Conservation (phyloP, 2,329 filamentous ascomycete species). For the Colletotrichum musae region DNA sequence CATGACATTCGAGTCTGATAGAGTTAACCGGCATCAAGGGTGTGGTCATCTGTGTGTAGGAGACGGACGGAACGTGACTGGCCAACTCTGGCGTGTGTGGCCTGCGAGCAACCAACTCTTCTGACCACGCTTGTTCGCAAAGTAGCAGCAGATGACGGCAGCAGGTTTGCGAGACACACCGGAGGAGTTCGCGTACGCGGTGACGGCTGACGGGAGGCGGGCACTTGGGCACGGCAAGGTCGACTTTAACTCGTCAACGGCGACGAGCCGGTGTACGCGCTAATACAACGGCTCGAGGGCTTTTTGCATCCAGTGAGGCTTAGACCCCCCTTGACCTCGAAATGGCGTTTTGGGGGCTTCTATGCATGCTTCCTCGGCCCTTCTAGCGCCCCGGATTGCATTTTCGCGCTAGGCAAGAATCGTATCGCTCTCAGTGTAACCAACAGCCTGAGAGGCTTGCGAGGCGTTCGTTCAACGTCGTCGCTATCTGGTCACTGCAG, state of each 20-base stretch:
- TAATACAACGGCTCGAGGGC: slow-evolving; percentile 23
- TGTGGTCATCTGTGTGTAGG: slow-evolving; percentile 15
- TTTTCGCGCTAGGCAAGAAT: slow-evolving; percentile 30
- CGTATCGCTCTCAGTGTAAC: slow-evolving; percentile 13
- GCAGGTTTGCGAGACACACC: slow-evolving; percentile 21
- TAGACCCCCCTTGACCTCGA: slow-evolving; percentile 30
- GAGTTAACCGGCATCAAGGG: slow-evolving; percentile 29
- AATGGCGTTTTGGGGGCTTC: slow-evolving; percentile 35
- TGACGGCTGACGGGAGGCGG: slow-evolving; percentile 24
- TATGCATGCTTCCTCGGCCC: slow-evolving; percentile 38
- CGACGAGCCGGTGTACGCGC: slow-evolving; percentile 25
- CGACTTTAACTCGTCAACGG: slow-evolving; percentile 32
- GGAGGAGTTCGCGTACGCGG: slow-evolving; percentile 28
- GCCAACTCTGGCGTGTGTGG: not conserved
- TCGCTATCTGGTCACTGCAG: slow-evolving; percentile 16
- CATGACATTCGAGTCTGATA: slow-evolving; percentile 9
- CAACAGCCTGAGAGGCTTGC: slow-evolving; percentile 2
- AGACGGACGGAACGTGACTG: not conserved
- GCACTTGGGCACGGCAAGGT: slow-evolving; percentile 21
- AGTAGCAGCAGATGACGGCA: slow-evolving; percentile 28
- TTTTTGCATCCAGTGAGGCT: slow-evolving; percentile 42
- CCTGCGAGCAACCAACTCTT: slow-evolving; percentile 2
- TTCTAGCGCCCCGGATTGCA: slow-evolving; percentile 41
- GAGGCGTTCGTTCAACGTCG: slow-evolving; percentile 12
- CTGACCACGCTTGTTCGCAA: slow-evolving; percentile 13